Evolutionary conservation across 345 rosid species (phyloP), one percentile per base, ranked within the genome.

Genomic region (Euphorbia peplus): DNA sequence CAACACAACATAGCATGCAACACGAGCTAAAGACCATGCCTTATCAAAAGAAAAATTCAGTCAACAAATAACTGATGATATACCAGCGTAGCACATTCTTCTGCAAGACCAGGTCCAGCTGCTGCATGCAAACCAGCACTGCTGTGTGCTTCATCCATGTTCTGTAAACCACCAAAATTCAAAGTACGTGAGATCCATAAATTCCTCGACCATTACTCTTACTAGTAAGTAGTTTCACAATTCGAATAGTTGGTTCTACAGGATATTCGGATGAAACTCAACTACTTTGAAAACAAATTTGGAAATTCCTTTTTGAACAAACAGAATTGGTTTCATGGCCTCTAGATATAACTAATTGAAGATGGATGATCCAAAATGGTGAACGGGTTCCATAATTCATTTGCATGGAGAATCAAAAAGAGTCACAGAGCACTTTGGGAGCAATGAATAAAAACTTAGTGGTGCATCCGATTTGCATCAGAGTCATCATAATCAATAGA

Each of bases 41-140:
- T 12, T 57, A 4, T 51, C 60, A 67, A 51, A 61, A 59, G 2
- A 64, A 64, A 32, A 14, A n/a, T 60, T 55, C 47, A n/a, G 19
- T 35, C 4, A 66, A 60, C 47, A 63, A 47, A 26, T 26, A 63
- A 58, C 37, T 28, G 5, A 55, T 63, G 71, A 16, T 25, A 65
- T 83, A 91, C 99, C 96, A 91, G 70, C 12, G 89, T 80, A 63
- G 92, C 85, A 58, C 97, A 95, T 74, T 95, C 97, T 79, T 95
- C 99, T 41, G 90, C 91, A 70, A 95, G 97, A 73, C 90, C 90
- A 75, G 96, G 88, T 66, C 99, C 99, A 83, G 99, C 97, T 68
- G 97, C 93, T 3, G 84, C 91, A 76, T 91, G 96, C 81, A 95
- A 83, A 84, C 99, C 99, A 71, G 87, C 88, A 70, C 95, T 91